These are phyloP conservation scores for Huntiella bhutanensis DNA, from an alignment of 2,329 filamentous ascomycete species.

Conservation along the genomic window DNA sequence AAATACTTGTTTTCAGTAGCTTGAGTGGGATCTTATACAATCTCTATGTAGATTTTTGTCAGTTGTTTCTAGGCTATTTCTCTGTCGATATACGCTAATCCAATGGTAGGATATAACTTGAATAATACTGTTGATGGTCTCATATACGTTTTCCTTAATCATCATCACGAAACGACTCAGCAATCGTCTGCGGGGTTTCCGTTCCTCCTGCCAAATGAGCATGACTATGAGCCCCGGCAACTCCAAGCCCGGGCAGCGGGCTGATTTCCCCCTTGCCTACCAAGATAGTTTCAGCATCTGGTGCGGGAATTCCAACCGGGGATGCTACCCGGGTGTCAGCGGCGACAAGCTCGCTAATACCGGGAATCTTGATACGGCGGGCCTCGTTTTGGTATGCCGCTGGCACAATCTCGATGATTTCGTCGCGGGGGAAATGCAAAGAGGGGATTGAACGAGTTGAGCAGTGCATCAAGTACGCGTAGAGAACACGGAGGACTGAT, in stretches of 20 bases:
- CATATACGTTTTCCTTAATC: slow-evolving; percentile 1
- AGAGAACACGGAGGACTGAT: slow-evolving; percentile 88
- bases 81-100: too few species aligned
- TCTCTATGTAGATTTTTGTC: too few species aligned
- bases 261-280: slow-evolving; percentile 1
- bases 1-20: not conserved
- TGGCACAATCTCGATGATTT: slow-evolving; percentile 97
- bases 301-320: slow-evolving; percentile 3
- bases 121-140: too few species aligned
- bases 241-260: not conserved
- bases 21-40: too few species aligned
- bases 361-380: slow-evolving; percentile 71
- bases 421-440: slow-evolving; percentile 82
- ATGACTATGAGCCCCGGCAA: not conserved
- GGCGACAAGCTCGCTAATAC: slow-evolving; percentile 44
- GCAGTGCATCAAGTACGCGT: slow-evolving; percentile 97
- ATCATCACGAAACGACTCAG: slow-evolving; percentile 11
- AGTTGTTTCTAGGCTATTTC: too few species aligned
- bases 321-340: slow-evolving; percentile 27
- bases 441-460: slow-evolving; percentile 86
- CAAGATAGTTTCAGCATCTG: slow-evolving; percentile 1
- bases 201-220: slow-evolving; percentile 1
- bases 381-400: slow-evolving; percentile 95
- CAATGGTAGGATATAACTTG: too few species aligned
- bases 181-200: slow-evolving; percentile 6